phyloP scores from a whole-genome alignment of 352 stramenopile genomes.

The Phytophthora pini region DNA sequence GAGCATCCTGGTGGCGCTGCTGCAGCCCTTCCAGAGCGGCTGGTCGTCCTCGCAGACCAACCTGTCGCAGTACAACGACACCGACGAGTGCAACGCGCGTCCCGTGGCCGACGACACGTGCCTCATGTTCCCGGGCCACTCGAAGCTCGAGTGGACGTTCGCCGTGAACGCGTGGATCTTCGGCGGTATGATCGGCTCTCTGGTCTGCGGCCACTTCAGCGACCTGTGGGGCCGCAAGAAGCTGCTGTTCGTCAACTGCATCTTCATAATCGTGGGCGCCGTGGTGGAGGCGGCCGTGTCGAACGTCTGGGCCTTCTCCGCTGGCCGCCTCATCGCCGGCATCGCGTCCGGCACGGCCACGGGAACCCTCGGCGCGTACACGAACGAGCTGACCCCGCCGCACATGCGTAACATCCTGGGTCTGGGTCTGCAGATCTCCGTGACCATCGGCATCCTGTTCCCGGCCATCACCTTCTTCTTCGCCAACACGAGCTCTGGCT shows the following conservation, averaged over 20 bases:
- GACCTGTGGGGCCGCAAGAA: not conserved
- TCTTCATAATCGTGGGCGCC: conserved; percentile 43
- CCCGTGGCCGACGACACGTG: not conserved
- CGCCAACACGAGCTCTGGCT: conserved; percentile 18
- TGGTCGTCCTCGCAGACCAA: conserved; percentile 62
- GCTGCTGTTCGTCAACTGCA: conserved; percentile 35
- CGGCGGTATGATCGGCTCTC: conserved; percentile 39
- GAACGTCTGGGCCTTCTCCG: no score
- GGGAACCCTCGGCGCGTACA: no score
- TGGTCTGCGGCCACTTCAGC: no score
- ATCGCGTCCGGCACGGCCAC: no score
- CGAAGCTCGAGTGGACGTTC: conserved; percentile 8
- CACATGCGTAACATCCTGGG: conserved; percentile 6
- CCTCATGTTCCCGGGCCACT: not conserved
- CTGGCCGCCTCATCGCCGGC: no score
- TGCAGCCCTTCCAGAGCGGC: conserved; percentile 54
- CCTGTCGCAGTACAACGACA: conserved; percentile 1
- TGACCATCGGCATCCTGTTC: conserved; percentile 30
- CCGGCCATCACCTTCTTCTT: conserved; percentile 26
- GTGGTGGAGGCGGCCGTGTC: conserved; percentile 7
- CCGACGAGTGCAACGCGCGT: not conserved
- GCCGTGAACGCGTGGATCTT: conserved; percentile 50
- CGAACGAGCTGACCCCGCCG: no score
- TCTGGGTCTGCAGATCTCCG: conserved; percentile 34
- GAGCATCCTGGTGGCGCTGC: conserved; percentile 39